Base-by-base conservation (phyloP, 2,329 filamentous ascomycete species). In the Sporothrix sp. region DNA sequence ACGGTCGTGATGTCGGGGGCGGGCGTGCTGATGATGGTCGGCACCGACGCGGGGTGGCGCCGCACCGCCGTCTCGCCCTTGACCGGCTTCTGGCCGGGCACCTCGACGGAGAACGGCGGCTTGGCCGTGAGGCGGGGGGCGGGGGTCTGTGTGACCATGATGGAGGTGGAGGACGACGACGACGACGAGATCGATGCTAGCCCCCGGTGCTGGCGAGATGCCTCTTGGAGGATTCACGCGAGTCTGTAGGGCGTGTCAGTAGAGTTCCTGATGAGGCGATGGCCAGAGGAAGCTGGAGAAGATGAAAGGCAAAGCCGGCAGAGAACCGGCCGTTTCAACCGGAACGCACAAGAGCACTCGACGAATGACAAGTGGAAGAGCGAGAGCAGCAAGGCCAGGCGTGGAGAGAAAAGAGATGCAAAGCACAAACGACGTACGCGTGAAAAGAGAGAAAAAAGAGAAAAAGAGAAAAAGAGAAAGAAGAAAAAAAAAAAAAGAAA, bases 61-160 rank as follows among this genome's bases (percentile, higher is more conserved):
- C 85, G 82, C 32, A 85, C 82, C 54, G 85, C 77, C 14, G 85
- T 89, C 71, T 90, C 85, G 66, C 86, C 86, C 33, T 81, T 70
- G 58, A 81, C 72, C 56, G 79, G 76, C 61, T 79, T 67, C 55
- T 72, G 76, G 59, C 78, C 82, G 16, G 84, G 72, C 6, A 75
- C 80, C 61, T 88, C 84, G 62, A 85, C 75, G 18, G 82, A 78
- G 70, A 81, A 87, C 23, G 84, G 84, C 16, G 73, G 70, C 63
- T 76, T 78, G 63, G 78, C 81, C 58, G 66, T 62, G 63, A 79
- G 72, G 56, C 73, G 74, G 48, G 71, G 69, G 40, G 63, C 56
- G 53, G 71, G 56, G 51, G 57, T 55, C 33, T 55, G 53, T 48
- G 52, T 53, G 7, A 45, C 44, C 54, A 54, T 55, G 33, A 10